phyloP scores from a whole-genome alignment of 1,284 basidiomycete genomes.

The Cutaneotrichosporon sp. region DNA sequence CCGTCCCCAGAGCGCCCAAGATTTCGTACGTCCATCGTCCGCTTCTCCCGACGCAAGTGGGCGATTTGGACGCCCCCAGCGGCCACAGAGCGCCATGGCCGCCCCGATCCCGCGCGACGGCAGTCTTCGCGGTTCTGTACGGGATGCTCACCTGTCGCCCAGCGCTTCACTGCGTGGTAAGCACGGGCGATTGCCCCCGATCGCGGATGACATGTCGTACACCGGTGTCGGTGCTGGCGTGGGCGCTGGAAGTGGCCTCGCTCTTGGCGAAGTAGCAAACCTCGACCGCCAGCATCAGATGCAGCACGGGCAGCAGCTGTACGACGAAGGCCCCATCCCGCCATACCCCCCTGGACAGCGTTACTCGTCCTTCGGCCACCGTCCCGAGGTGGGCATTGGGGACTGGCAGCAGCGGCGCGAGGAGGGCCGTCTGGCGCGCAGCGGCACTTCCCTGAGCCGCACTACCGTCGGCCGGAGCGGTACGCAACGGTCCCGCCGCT shows the following conservation, averaged over 20 bases:
- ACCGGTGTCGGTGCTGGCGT: constrained; percentile 8
- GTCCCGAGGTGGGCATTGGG: constrained; percentile 22
- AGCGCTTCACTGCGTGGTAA: neutral
- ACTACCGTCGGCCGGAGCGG: constrained; percentile 30
- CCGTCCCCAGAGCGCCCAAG: neutral
- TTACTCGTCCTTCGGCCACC: constrained; percentile 30
- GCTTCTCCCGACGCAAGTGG: neutral
- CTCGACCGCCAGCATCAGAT: constrained; percentile 31
- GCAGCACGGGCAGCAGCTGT: constrained; percentile 26
- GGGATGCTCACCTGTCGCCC: neutral
- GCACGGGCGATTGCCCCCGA: constrained; percentile 9
- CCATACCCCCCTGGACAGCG: constrained; percentile 10
- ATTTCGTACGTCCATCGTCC: neutral
- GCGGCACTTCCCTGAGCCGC: constrained; percentile 25
- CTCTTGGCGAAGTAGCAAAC: constrained; percentile 1
- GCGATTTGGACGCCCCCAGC: neutral
- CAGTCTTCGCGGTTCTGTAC: neutral
- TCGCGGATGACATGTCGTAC: constrained; percentile 3
- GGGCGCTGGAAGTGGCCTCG: constrained; percentile 9
- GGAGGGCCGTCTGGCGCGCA: constrained; percentile 12
- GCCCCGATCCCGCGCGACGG: neutral
- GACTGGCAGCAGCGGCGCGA: constrained; percentile 14
- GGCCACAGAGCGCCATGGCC: neutral
- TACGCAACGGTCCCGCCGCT: constrained; percentile 27
- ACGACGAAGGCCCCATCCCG: constrained; percentile 4